A percentile compares a stretch with the other conserved stretches of the same genome.
Conservation (phyloP, 2,329 filamentous ascomycete species). For the Calonectria crousiana region DNA sequence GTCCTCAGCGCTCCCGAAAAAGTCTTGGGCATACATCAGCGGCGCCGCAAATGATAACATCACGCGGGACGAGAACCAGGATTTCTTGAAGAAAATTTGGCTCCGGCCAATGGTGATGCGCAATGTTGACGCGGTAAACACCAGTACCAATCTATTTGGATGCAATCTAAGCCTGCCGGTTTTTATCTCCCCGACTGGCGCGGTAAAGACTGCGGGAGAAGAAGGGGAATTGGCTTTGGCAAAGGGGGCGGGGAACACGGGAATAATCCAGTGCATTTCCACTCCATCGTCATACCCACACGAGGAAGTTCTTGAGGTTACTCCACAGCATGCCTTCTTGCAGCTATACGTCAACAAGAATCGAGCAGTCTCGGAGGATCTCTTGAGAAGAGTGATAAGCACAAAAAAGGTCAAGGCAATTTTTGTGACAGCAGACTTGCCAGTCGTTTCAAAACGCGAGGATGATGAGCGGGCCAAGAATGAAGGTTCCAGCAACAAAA, state of each 20-base stretch:
- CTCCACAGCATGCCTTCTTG: slow-evolving; percentile 14
- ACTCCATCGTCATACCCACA: slow-evolving; percentile 23
- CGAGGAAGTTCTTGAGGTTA: slow-evolving; percentile 20
- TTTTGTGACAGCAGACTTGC: slow-evolving; percentile 26
- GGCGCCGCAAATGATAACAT: slow-evolving; percentile 42
- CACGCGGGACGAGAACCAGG: slow-evolving; percentile 37
- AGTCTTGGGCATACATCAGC: slow-evolving; percentile 42
- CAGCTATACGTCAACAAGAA: slow-evolving; percentile 34
- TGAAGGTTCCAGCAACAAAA: slow-evolving; percentile 53
- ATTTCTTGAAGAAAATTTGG: slow-evolving; percentile 36
- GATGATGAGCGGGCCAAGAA: slow-evolving; percentile 41
- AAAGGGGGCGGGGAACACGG: slow-evolving; percentile 1
- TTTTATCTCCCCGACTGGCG: slow-evolving; percentile 54
- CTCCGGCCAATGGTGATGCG: slow-evolving; percentile 42
- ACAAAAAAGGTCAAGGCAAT: slow-evolving; percentile 24
- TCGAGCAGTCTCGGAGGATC: slow-evolving; percentile 14
- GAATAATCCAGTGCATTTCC: slow-evolving; percentile 24
- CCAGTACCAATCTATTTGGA: slow-evolving; percentile 32
- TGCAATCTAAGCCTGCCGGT: slow-evolving; percentile 36
- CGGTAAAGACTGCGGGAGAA: slow-evolving; percentile 60
- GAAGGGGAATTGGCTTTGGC: slow-evolving; percentile 27
- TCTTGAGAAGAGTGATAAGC: not conserved
- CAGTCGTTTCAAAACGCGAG: slow-evolving; percentile 29
- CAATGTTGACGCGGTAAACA: slow-evolving; percentile 29
- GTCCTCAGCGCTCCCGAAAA: slow-evolving; percentile 20